Conservation (phyloP, 306 rosid species). For the Clitoria ternatea region DNA sequence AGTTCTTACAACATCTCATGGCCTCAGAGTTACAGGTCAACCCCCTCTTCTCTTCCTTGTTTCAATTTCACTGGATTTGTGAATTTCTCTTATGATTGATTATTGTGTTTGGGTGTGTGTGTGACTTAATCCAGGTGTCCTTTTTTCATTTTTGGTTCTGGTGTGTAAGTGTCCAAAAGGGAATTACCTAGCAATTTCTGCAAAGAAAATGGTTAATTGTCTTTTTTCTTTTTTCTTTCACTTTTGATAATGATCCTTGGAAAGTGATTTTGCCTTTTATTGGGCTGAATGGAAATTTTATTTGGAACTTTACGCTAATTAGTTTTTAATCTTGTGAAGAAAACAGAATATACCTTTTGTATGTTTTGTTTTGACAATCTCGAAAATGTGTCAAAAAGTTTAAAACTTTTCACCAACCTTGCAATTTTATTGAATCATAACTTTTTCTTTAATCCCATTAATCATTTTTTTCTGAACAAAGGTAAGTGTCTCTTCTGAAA, state of each 20-base stretch:
- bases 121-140: neutral
- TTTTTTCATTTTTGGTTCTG: neutral
- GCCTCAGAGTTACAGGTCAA: constrained; percentile 98
- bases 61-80: constrained; percentile 21
- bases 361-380: neutral
- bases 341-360: neutral
- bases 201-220: neutral
- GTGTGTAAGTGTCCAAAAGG: constrained; percentile 9
- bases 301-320: neutral
- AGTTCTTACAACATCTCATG: constrained; percentile 71
- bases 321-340: neutral
- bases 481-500: neutral
- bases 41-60: neutral
- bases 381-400: neutral
- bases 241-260: neutral
- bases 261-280: constrained; percentile 23
- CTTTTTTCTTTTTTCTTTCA: neutral
- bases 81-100: neutral
- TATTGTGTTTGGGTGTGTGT: neutral
- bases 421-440: neutral
- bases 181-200: neutral
- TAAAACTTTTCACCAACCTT: neutral
- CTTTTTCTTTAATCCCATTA: neutral
- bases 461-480: neutral
- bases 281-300: neutral